These are phyloP conservation scores for Sugiyamaella americana DNA, from an alignment of 805 yeast genomes.

Conservation along the genomic window DNA sequence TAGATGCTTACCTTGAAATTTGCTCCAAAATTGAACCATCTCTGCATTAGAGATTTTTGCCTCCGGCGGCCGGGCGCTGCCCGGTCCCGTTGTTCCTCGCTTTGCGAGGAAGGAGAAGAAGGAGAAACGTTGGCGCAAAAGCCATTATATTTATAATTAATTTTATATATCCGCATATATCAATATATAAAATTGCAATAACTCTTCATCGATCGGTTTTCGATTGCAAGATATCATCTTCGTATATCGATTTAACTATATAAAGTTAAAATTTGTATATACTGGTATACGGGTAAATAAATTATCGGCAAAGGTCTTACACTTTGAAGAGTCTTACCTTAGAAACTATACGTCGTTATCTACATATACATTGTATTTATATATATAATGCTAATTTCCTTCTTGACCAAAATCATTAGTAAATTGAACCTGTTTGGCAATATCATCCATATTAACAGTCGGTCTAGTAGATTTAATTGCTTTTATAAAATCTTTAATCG, in stretches of 20 bases:
- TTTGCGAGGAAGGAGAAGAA: too few species aligned
- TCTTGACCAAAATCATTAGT: conserved; percentile 97
- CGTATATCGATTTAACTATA: conserved; percentile 1
- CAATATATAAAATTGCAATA: too few species aligned
- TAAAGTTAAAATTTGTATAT: not conserved
- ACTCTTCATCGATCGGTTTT: too few species aligned
- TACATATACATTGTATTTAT: not conserved
- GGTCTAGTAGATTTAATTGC: conserved; percentile 90
- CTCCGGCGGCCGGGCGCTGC: not conserved
- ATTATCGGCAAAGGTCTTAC: too few species aligned
- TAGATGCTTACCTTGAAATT: conserved; percentile 46
- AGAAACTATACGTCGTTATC: not conserved
- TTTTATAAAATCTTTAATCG: conserved; percentile 86
- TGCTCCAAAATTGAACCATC: conserved; percentile 58
- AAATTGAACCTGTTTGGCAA: conserved; percentile 75
- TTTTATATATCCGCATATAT: too few species aligned
- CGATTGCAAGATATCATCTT: too few species aligned
- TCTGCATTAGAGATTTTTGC: conserved; percentile 10
- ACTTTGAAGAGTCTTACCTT: too few species aligned
- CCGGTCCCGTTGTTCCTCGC: not conserved
- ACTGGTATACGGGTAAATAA: too few species aligned
- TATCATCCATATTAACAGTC: conserved; percentile 83
- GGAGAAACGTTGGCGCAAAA: too few species aligned
- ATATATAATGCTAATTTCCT: conserved; percentile 51
- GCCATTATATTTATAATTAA: too few species aligned